Conservation (phyloP, 768 basidiomycete species). For the Porphyrellus cyaneotinctus region DNA sequence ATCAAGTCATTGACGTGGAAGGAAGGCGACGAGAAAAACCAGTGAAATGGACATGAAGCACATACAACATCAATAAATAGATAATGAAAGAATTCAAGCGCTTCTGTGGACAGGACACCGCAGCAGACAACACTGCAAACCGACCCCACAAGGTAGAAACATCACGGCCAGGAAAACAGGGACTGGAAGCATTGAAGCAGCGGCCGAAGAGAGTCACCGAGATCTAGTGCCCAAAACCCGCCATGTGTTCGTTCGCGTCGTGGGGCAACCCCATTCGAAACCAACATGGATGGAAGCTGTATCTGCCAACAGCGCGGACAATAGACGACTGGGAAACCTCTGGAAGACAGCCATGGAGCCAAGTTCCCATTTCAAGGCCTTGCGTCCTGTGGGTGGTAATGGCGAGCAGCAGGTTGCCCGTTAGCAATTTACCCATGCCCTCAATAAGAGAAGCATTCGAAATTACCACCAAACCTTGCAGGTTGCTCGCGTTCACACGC, state of each 20-base stretch:
- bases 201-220: constrained; percentile 23
- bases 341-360: constrained; percentile 12
- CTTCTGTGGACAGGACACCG: constrained; percentile 29
- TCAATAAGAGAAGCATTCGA: constrained; percentile 18
- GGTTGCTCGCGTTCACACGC: constrained; percentile 31
- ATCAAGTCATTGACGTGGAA: constrained; percentile 33
- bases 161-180: constrained; percentile 23
- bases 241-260: constrained; percentile 20
- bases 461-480: constrained; percentile 27
- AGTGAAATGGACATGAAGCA: constrained; percentile 29
- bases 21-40: constrained; percentile 8
- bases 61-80: constrained; percentile 33
- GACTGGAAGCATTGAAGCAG: constrained; percentile 20
- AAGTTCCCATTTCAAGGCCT: constrained; percentile 21
- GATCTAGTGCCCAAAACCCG: constrained; percentile 22
- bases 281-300: constrained; percentile 19
- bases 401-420: constrained; percentile 21
- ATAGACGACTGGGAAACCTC: constrained; percentile 21
- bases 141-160: constrained; percentile 22
- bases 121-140: constrained; percentile 11
- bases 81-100: constrained; percentile 29
- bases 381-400: constrained; percentile 25
- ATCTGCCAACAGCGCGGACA: constrained; percentile 20
- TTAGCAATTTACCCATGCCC: constrained; percentile 25
- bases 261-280: constrained; percentile 21